Percentiles rank a stretch among this genome's conserved stretches.
Conservation (phyloP, 139 green algal species). For the Picochlorum costavermella region DNA sequence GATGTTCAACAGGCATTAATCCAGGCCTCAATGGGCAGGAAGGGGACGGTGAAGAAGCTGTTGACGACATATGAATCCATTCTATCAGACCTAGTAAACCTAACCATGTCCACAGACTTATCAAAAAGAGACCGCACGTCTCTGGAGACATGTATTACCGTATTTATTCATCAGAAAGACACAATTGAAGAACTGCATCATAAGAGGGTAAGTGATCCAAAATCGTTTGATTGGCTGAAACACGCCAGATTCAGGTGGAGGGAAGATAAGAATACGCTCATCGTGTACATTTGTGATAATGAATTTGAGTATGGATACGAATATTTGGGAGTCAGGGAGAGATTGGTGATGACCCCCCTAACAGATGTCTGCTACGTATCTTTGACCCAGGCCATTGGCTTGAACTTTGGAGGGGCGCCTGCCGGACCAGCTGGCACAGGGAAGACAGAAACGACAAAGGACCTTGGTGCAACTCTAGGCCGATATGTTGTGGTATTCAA, state of each 20-base stretch:
- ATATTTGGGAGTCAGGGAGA: conserved; percentile 91
- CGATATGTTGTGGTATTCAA: conserved; percentile 99
- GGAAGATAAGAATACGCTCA: conserved; percentile 83
- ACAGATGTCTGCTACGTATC: conserved; percentile 97
- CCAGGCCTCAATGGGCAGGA: conserved; percentile 66
- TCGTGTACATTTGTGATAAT: conserved; percentile 94
- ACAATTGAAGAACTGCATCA: conserved; percentile 74
- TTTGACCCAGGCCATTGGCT: conserved; percentile 85
- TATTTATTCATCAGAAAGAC: conserved; percentile 97
- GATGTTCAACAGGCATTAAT: conserved; percentile 57
- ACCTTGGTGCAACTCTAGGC: conserved; percentile 87
- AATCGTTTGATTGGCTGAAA: conserved; percentile 96
- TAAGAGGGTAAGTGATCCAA: conserved; percentile 90
- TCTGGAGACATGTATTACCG: conserved; percentile 94
- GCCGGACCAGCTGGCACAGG: conserved; percentile 87
- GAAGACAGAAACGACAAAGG: conserved; percentile 97
- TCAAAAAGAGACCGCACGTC: conserved; percentile 76
- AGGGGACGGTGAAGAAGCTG: conserved; percentile 74
- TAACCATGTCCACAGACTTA: conserved; percentile 74
- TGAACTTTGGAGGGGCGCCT: conserved; percentile 91
- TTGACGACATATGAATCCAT: conserved; percentile 76
- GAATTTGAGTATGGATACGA: conserved; percentile 97
- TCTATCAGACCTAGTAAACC: conserved; percentile 72
- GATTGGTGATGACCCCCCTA: conserved; percentile 90
- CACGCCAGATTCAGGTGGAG: conserved; percentile 91